These are phyloP conservation scores for Aspergillus eucalypticola DNA, from an alignment of 2,329 filamentous ascomycete species.

Conservation along the genomic window DNA sequence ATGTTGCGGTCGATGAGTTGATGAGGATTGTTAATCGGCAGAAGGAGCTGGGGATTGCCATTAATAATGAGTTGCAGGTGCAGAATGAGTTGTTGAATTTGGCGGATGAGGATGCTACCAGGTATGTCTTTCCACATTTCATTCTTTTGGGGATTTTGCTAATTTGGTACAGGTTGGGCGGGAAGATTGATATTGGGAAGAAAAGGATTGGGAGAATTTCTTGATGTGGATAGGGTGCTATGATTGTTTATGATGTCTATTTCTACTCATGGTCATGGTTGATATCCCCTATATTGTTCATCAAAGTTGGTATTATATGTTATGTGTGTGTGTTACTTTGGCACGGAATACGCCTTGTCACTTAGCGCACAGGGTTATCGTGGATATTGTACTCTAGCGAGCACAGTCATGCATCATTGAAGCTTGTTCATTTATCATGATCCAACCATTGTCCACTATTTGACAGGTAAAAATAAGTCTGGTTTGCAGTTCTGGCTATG, in stretches of 20 bases:
- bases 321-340: background rate
- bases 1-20: slow-evolving; percentile 60
- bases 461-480: background rate
- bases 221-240: slow-evolving; percentile 22
- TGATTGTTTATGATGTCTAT: background rate
- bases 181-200: slow-evolving; percentile 51
- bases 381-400: slow-evolving; percentile 7
- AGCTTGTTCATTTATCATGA: background rate
- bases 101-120: slow-evolving; percentile 60
- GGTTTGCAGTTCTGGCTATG: background rate
- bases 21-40: slow-evolving; percentile 60
- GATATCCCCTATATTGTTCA: background rate
- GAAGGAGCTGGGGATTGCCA: slow-evolving; percentile 62
- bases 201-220: slow-evolving; percentile 51
- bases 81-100: slow-evolving; percentile 62
- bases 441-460: too few relatives aligned
- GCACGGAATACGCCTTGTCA: background rate
- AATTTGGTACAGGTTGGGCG: slow-evolving; percentile 36
- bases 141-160: slow-evolving; percentile 14
- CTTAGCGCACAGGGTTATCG: background rate
- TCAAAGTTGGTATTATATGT: background rate
- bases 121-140: slow-evolving; percentile 32
- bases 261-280: background rate
- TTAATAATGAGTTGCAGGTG: slow-evolving; percentile 62
- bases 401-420: background rate